Conservation (phyloP, 2,329 filamentous ascomycete genomes). For the Berkeleyomyces basicola region DNA sequence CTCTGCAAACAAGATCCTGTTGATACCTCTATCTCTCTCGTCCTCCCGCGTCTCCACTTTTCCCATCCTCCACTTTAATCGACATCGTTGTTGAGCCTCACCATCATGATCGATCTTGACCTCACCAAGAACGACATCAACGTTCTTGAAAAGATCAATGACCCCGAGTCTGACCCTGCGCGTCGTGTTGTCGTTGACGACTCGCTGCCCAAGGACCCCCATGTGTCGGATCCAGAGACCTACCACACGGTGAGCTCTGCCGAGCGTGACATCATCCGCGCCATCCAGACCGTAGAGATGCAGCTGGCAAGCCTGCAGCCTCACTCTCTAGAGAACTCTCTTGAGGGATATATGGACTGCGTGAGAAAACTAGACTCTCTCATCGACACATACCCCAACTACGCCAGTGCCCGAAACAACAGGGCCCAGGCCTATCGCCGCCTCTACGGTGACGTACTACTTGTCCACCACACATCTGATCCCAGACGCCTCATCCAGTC, state of each 20-base stretch:
- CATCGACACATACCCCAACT: conserved; percentile 41
- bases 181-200: conserved; percentile 37
- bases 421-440: conserved; percentile 50
- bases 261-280: conserved; percentile 37
- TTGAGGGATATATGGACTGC: conserved; percentile 30
- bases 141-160: conserved; percentile 49
- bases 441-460: conserved; percentile 43
- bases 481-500: conserved; percentile 27
- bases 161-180: conserved; percentile 45
- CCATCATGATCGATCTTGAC: conserved; percentile 30
- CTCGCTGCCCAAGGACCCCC: conserved; percentile 39
- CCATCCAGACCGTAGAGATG: conserved; percentile 38
- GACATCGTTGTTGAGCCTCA: not conserved
- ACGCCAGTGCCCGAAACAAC: conserved; percentile 61
- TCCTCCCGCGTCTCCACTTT: not conserved
- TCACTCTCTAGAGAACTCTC: conserved; percentile 23
- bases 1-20: not conserved
- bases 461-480: conserved; percentile 27
- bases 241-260: conserved; percentile 35
- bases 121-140: conserved; percentile 43
- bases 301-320: conserved; percentile 29
- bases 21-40: not conserved
- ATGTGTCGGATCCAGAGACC: conserved; percentile 31
- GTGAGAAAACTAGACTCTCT: conserved; percentile 36
- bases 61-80: not conserved